A percentile compares a stretch with the other conserved stretches of the same genome.
Evolutionary conservation across 371 early-diverging fungal genomes (phyloP).

Genomic region (Apophysomyces ossiformis): DNA sequence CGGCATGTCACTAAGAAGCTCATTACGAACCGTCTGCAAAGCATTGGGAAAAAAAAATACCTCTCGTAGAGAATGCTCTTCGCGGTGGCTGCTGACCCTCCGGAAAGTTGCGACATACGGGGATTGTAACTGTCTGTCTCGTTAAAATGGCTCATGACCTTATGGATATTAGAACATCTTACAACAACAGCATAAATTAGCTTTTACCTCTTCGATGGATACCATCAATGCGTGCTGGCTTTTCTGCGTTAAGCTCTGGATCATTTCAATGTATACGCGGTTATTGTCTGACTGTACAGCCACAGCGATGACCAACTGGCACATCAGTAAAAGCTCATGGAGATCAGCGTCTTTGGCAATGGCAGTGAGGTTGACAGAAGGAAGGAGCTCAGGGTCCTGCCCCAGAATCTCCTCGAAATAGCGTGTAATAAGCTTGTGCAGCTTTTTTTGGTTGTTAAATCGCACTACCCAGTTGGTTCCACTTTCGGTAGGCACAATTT

Average conservation of each 20-base stretch:
- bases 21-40: background rate
- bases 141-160: slow-evolving; percentile 51
- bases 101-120: slow-evolving; percentile 40
- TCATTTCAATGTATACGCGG: slow-evolving; percentile 82
- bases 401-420: slow-evolving; percentile 90
- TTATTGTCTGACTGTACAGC: slow-evolving; percentile 91
- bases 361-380: slow-evolving; percentile 70
- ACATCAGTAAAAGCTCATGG: slow-evolving; percentile 76
- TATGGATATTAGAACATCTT: background rate
- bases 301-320: slow-evolving; percentile 80
- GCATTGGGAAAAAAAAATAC: background rate
- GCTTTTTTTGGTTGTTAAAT: slow-evolving; percentile 88
- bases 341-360: slow-evolving; percentile 85
- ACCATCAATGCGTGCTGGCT: slow-evolving; percentile 91
- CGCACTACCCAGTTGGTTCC: slow-evolving; percentile 90
- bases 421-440: slow-evolving; percentile 81
- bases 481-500: slow-evolving; percentile 63
- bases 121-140: slow-evolving; percentile 29
- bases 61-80: slow-evolving; percentile 30
- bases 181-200: background rate
- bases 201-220: slow-evolving; percentile 76
- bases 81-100: slow-evolving; percentile 29
- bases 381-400: slow-evolving; percentile 60
- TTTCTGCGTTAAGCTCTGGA: slow-evolving; percentile 78
- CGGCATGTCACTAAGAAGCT: slow-evolving; percentile 37